A percentile compares a stretch with the other conserved stretches of the same genome.
Conservation (phyloP, 371 early-diverging fungal genomes). For the Smittium mucronatum region DNA sequence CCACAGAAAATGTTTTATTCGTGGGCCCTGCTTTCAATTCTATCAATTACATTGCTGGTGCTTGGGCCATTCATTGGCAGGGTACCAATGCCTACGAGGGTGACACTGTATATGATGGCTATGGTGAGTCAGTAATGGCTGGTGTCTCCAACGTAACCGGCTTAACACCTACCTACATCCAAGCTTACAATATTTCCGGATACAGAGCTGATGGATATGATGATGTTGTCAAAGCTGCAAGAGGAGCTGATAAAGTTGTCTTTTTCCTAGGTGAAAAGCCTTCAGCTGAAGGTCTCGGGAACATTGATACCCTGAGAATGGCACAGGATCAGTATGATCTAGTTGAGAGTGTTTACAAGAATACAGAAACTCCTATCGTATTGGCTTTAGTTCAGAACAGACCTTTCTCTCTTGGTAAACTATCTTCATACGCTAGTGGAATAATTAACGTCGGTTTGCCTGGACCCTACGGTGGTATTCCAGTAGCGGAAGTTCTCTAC, state of each 20-base stretch:
- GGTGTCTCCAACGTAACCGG: conserved; percentile 18
- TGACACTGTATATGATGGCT: conserved; percentile 23
- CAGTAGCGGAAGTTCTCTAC: conserved; percentile 40
- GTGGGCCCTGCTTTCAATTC: conserved; percentile 21
- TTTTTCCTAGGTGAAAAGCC: conserved; percentile 25
- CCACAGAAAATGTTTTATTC: too few relatives aligned
- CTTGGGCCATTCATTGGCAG: conserved; percentile 25
- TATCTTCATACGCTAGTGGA: conserved; percentile 33
- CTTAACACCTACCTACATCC: conserved; percentile 11
- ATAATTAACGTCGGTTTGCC: conserved; percentile 46
- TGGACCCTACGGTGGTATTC: conserved; percentile 46
- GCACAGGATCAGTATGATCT: conserved; percentile 40
- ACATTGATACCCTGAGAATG: conserved; percentile 38
- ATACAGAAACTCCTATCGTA: conserved; percentile 31
- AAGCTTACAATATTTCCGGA: conserved; percentile 18
- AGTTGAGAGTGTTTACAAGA: conserved; percentile 22
- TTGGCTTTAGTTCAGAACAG: conserved; percentile 46
- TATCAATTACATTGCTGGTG: conserved; percentile 21
- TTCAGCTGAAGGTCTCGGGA: conserved; percentile 32
- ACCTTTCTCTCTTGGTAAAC: conserved; percentile 37
- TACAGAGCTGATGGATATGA: conserved; percentile 22
- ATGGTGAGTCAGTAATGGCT: conserved; percentile 19
- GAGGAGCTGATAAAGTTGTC: conserved; percentile 22
- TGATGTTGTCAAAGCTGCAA: conserved; percentile 23
- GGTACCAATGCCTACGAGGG: conserved; percentile 17